phyloP scores from a whole-genome alignment of 495 filamentous ascomycete genomes.

The Xylaria bambusicola region DNA sequence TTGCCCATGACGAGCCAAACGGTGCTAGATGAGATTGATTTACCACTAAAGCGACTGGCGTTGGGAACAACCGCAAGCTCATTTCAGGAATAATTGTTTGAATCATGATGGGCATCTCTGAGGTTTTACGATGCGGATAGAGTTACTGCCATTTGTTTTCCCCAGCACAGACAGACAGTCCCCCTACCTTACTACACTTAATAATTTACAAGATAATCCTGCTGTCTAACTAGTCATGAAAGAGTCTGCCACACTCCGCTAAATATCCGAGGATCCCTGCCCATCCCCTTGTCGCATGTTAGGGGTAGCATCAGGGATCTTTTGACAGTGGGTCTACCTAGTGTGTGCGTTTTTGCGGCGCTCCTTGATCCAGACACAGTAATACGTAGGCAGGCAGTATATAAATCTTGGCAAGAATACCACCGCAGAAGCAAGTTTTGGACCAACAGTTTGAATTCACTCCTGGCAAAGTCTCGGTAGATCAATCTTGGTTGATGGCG shows the following conservation, averaged over 20 bases:
- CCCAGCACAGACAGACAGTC: too few relatives aligned
- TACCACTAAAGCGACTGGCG: slow-evolving; percentile 11
- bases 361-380: too few relatives aligned
- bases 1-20: background rate
- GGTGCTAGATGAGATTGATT: background rate
- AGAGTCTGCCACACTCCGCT: too few relatives aligned
- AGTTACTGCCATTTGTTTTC: too few relatives aligned
- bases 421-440: background rate
- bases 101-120: background rate
- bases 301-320: too few relatives aligned
- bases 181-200: background rate
- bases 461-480: too few relatives aligned
- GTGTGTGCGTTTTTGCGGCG: background rate
- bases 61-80: slow-evolving; percentile 9
- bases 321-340: background rate
- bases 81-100: background rate
- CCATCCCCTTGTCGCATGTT: too few relatives aligned
- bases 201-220: slow-evolving; percentile 8
- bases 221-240: background rate
- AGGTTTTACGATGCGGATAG: background rate
- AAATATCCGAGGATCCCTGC: too few relatives aligned
- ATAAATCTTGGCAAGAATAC: background rate
- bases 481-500: too few relatives aligned
- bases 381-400: too few relatives aligned
- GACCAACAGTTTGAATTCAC: too few relatives aligned